Conservation (phyloP, 2,329 filamentous ascomycete genomes). For the Ceratocystis papillata region DNA sequence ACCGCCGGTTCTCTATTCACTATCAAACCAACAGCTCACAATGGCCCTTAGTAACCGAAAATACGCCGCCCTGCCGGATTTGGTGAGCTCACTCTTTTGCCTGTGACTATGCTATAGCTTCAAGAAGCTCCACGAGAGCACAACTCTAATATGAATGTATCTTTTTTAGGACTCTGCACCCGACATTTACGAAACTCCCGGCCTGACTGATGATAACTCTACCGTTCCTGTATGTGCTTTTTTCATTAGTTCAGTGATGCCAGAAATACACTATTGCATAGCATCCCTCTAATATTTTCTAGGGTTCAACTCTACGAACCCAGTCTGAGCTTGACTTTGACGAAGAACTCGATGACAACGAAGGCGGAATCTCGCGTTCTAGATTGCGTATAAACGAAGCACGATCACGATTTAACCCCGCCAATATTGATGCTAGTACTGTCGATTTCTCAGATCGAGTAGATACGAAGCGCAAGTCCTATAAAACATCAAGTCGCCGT, state of each 20-base stretch:
- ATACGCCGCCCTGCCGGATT: slow-evolving; percentile 68
- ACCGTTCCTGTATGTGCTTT: slow-evolving; percentile 58
- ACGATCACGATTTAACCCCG: slow-evolving; percentile 64
- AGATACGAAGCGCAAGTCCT: slow-evolving; percentile 69
- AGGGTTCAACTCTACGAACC: slow-evolving; percentile 47
- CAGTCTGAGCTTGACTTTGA: slow-evolving; percentile 53
- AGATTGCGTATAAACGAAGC: slow-evolving; percentile 69
- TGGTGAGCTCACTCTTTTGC: slow-evolving; percentile 42
- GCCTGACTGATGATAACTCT: slow-evolving; percentile 79
- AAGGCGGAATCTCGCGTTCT: slow-evolving; percentile 60
- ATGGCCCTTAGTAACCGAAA: slow-evolving; percentile 73
- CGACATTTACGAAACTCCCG: slow-evolving; percentile 93
- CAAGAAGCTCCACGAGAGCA: slow-evolving; percentile 25
- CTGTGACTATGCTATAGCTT: slow-evolving; percentile 21
- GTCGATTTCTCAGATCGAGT: slow-evolving; percentile 88
- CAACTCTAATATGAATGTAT: slow-evolving; percentile 6
- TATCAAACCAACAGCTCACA: not conserved
- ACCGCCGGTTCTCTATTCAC: not conserved
- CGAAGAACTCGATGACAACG: slow-evolving; percentile 52
- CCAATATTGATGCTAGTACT: slow-evolving; percentile 62
- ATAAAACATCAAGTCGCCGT: slow-evolving; percentile 61
- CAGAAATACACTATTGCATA: not conserved
- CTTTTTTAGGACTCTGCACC: slow-evolving; percentile 68
- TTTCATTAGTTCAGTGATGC: not conserved
- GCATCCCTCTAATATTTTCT: slow-evolving; percentile 4